phyloP scores from a whole-genome alignment of 108 stramenopile genomes.

The Skeletonema grethae region DNA sequence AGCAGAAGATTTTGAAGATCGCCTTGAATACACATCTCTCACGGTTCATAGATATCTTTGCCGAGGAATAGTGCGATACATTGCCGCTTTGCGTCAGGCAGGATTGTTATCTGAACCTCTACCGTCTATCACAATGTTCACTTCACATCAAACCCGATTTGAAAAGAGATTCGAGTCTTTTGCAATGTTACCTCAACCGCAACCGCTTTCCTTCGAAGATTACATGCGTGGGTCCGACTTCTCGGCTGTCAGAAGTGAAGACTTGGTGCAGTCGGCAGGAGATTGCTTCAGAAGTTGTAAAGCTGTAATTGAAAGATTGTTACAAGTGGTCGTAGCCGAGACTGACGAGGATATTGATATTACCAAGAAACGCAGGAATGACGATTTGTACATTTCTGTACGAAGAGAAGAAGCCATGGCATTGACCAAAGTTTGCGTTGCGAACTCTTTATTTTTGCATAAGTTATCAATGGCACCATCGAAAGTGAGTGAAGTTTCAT shows the following conservation, averaged over 20 bases:
- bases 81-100: conserved; percentile 68
- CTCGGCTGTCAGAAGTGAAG: conserved; percentile 44
- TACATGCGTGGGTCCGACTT: conserved; percentile 68
- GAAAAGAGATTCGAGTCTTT: conserved; percentile 77
- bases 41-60: conserved; percentile 63
- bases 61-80: conserved; percentile 71
- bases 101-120: conserved; percentile 48
- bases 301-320: conserved; percentile 46
- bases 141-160: conserved; percentile 61
- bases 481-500: conserved; percentile 24
- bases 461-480: conserved; percentile 45
- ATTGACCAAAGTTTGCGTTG: conserved; percentile 69
- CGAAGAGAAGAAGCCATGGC: conserved; percentile 49
- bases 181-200: conserved; percentile 63
- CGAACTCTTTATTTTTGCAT: conserved; percentile 66
- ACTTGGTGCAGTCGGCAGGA: conserved; percentile 57
- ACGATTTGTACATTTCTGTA: conserved; percentile 47
- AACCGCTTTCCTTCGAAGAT: conserved; percentile 66
- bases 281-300: conserved; percentile 68
- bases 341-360: conserved; percentile 11
- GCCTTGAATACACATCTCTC: conserved; percentile 55
- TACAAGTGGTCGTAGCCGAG: conserved; percentile 15
- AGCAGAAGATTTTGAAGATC: conserved; percentile 65
- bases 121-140: conserved; percentile 51
- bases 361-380: conserved; percentile 19